These are phyloP conservation scores for Waltiozyma sp. DNA, from an alignment of 1,139 yeast genomes.

Conservation along the genomic window DNA sequence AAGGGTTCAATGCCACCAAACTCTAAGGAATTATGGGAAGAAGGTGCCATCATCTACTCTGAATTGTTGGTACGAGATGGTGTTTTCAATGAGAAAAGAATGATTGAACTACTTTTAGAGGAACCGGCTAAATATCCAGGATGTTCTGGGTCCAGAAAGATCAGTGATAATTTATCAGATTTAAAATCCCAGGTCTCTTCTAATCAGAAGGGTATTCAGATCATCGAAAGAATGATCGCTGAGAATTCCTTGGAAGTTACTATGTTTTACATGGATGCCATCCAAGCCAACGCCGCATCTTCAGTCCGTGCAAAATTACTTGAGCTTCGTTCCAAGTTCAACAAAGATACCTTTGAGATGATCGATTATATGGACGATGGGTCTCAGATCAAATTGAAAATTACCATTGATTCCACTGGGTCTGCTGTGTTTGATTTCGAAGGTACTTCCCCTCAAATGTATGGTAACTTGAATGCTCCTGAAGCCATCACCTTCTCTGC, in stretches of 20 bases:
- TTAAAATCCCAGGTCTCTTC: constrained; percentile 40
- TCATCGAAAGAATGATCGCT: constrained; percentile 26
- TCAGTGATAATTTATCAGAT: constrained; percentile 37
- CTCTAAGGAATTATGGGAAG: constrained; percentile 34
- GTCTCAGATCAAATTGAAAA: constrained; percentile 27
- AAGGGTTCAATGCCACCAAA: constrained; percentile 41
- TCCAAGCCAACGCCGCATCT: constrained; percentile 32
- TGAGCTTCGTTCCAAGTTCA: constrained; percentile 18
- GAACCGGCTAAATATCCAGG: constrained; percentile 33
- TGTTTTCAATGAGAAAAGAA: constrained; percentile 30
- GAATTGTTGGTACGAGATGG: constrained; percentile 30
- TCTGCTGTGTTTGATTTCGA: constrained; percentile 31
- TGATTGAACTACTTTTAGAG: constrained; percentile 25
- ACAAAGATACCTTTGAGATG: constrained; percentile 20
- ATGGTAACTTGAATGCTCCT: constrained; percentile 56
- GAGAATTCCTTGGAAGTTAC: constrained; percentile 29
- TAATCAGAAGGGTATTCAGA: constrained; percentile 33
- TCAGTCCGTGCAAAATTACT: constrained; percentile 28
- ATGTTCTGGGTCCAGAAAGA: constrained; percentile 35
- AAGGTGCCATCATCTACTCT: constrained; percentile 37
- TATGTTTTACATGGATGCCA: constrained; percentile 33
- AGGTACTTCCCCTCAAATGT: constrained; percentile 47
- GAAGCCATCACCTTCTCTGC: constrained; percentile 75
- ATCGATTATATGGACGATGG: constrained; percentile 40
- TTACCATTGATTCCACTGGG: constrained; percentile 25